Conservation (phyloP, 768 basidiomycete genomes). For the Amanita rubescens region DNA sequence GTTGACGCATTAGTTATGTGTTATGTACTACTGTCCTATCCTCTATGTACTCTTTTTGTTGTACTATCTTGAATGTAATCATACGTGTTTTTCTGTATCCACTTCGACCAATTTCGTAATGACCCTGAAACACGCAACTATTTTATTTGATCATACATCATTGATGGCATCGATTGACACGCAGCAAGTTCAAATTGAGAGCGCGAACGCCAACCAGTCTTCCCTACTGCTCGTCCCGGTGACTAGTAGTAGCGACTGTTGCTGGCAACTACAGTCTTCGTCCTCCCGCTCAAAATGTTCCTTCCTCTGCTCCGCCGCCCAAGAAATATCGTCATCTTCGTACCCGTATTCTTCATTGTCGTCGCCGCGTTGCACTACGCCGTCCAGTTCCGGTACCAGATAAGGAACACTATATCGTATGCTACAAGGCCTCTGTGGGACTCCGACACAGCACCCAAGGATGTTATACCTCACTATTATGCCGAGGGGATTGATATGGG, state of each 20-base stretch:
- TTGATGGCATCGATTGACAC: not conserved
- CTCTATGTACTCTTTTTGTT: too few relatives aligned
- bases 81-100: too few relatives aligned
- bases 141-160: not conserved
- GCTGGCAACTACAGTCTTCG: conserved; percentile 3
- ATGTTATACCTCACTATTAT: conserved; percentile 48
- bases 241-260: conserved; percentile 1
- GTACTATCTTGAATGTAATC: too few relatives aligned
- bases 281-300: conserved; percentile 10
- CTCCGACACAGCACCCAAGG: conserved; percentile 36
- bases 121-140: not conserved
- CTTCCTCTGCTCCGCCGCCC: conserved; percentile 20
- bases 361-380: conserved; percentile 27
- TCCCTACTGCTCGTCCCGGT: conserved; percentile 1
- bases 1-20: too few relatives aligned
- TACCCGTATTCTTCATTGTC: conserved; percentile 25
- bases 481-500: conserved; percentile 43
- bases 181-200: too few relatives aligned
- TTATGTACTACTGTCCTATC: too few relatives aligned
- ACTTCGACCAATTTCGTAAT: too few relatives aligned
- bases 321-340: conserved; percentile 23
- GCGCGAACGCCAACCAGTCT: not conserved
- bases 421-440: conserved; percentile 59
- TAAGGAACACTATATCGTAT: conserved; percentile 46
- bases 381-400: conserved; percentile 38